Evolutionary conservation across 73 alveolate species (phyloP).

Genomic region (Tetrahymena elliotti): DNA sequence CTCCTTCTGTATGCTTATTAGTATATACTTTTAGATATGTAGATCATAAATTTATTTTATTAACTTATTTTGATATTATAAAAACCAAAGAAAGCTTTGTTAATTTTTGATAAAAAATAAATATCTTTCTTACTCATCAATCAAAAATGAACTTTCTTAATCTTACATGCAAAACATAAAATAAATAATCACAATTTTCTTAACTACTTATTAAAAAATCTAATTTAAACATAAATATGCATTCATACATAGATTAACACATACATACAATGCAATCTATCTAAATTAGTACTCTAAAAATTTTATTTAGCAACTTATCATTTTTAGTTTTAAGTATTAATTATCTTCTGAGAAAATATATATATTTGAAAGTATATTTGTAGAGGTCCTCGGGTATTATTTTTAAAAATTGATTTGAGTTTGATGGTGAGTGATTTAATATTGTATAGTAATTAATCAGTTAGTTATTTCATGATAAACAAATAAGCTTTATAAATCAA

Average conservation of each 20-base stretch:
- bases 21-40: not conserved
- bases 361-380: not conserved
- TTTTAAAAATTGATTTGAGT: not conserved
- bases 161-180: no score
- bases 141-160: no score
- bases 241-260: no score
- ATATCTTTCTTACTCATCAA: no score
- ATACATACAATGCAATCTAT: not conserved
- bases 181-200: no score
- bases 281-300: not conserved
- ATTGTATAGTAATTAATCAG: not conserved
- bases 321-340: not conserved
- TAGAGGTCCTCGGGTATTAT: not conserved
- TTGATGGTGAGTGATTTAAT: not conserved
- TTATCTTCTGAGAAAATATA: no score
- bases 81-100: not conserved
- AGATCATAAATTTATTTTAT: not conserved
- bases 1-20: not conserved
- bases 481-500: not conserved
- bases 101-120: no score
- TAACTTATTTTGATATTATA: not conserved
- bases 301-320: not conserved
- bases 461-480: not conserved
- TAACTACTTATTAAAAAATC: no score
- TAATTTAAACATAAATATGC: not conserved